Percentiles rank a stretch among this genome's conserved stretches.
Evolutionary conservation across 441 rosid species (phyloP).

Genomic region (Erysimum pusillum): DNA sequence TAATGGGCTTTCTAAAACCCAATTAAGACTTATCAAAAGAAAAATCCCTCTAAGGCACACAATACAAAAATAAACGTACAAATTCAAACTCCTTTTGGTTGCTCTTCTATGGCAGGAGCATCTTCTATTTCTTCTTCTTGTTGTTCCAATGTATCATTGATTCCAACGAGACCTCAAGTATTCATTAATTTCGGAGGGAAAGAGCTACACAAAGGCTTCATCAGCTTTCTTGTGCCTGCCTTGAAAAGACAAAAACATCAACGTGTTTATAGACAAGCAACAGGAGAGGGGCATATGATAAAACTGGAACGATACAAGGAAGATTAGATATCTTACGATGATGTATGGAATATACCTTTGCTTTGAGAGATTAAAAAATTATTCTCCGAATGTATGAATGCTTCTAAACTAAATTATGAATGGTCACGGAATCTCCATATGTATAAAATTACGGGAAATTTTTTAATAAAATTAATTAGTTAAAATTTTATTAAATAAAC

Average conservation of each 20-base stretch:
- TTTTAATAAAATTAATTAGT: too few relatives aligned
- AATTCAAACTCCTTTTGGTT: neutral
- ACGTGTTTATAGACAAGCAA: neutral
- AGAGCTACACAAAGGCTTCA: conserved; percentile 6
- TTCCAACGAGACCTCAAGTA: too few relatives aligned
- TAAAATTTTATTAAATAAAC: too few relatives aligned
- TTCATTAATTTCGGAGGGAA: conserved; percentile 3
- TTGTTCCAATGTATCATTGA: neutral
- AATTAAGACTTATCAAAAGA: neutral
- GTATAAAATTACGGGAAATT: too few relatives aligned
- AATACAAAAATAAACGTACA: too few relatives aligned
- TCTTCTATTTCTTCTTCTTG: neutral
- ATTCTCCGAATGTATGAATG: too few relatives aligned
- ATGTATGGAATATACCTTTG: too few relatives aligned
- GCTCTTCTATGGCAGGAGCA: neutral
- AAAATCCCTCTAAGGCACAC: neutral
- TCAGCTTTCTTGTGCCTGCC: neutral
- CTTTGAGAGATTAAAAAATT: too few relatives aligned
- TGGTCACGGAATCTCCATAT: too few relatives aligned
- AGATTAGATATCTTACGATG: too few relatives aligned
- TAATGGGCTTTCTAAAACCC: neutral
- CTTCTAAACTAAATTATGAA: too few relatives aligned
- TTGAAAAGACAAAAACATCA: neutral
- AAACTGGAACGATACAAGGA: too few relatives aligned
- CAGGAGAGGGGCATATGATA: neutral